Base-by-base conservation (phyloP, 768 basidiomycete genomes). In the Fomitopsis pulvina region DNA sequence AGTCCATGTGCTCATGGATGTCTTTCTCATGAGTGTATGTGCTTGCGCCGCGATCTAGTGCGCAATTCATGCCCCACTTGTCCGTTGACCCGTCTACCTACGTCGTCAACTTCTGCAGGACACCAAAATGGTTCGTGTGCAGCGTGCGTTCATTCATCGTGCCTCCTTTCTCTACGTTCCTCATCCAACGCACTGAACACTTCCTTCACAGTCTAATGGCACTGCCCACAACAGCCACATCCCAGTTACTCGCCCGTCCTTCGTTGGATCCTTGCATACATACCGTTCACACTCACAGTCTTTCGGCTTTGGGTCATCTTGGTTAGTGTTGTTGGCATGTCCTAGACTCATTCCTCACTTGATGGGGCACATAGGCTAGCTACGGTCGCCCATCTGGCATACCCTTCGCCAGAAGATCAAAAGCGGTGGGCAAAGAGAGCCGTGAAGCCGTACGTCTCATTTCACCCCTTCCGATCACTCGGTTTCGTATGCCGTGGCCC, bases 41-140 rank as follows among this genome's bases (percentile, higher is more conserved):
- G n/a, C n/a, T n/a, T n/a, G n/a, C n/a, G n/a, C n/a, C n/a, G n/a
- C n/a, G n/a, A n/a, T 22, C 14, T 28, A 62, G 61, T 20, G 59
- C 63, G 10, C 67, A 68, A 48, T 50, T 64, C 41, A 46, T 67
- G 0, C 65, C 66, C 2, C 28, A 50, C 21, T 53, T 69, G 12
- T 43, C 53, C 1, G 27, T 53, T 14, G 55, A 65, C 21, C 50
- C 57, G 0, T 54, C 61, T 2, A 54, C 56, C 30, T 5, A 58
- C 16, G 51, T 69, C 26, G 52, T 57, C 7, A 66, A 67, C 41
- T 66, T 63, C 48, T 55, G 57, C 44, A 47, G 65, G 9, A 63
- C 60, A 8, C 62, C 63, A 5, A 56, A 42, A 10, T 66, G 65
- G 63, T 62, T 58, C 46, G 28, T 63, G 24, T 52, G 52, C 11